Evolutionary conservation across 257 asterid genomes (phyloP).

Genomic region (Nyctanthes arbortristis): DNA sequence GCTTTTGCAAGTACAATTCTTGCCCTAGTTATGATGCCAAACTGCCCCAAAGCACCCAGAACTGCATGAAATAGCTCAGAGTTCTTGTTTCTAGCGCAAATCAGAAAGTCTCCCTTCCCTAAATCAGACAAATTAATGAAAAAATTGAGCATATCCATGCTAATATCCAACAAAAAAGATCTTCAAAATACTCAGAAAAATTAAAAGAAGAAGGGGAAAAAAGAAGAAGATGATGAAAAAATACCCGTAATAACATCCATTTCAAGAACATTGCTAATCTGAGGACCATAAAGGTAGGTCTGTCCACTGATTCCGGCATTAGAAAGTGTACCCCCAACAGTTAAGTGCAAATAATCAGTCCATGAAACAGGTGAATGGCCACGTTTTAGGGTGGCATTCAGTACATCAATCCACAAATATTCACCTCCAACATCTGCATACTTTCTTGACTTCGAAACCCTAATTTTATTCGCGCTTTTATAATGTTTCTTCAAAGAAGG

Average conservation of each 20-base stretch:
- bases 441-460: conserved; percentile 47
- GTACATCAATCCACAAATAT: conserved; percentile 67
- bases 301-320: conserved; percentile 83
- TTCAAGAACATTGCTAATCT: conserved; percentile 64
- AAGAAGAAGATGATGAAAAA: too few relatives aligned
- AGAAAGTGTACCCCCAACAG: conserved; percentile 78
- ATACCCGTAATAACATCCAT: conserved; percentile 71
- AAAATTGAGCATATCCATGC: too few relatives aligned
- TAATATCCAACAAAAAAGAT: too few relatives aligned
- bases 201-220: too few relatives aligned
- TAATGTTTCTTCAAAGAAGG: conserved; percentile 19
- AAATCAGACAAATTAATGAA: too few relatives aligned
- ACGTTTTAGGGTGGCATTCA: conserved; percentile 35
- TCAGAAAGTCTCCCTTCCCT: too few relatives aligned
- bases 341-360: conserved; percentile 72
- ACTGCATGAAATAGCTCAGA: too few relatives aligned
- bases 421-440: conserved; percentile 77
- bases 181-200: too few relatives aligned
- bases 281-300: conserved; percentile 66
- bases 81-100: too few relatives aligned
- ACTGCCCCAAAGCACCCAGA: too few relatives aligned
- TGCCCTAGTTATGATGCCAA: too few relatives aligned
- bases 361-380: conserved; percentile 62
- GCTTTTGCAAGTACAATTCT: too few relatives aligned
- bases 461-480: conserved; percentile 23